Base-by-base conservation (phyloP, 495 filamentous ascomycete species). In the Penicillium paxilli region DNA sequence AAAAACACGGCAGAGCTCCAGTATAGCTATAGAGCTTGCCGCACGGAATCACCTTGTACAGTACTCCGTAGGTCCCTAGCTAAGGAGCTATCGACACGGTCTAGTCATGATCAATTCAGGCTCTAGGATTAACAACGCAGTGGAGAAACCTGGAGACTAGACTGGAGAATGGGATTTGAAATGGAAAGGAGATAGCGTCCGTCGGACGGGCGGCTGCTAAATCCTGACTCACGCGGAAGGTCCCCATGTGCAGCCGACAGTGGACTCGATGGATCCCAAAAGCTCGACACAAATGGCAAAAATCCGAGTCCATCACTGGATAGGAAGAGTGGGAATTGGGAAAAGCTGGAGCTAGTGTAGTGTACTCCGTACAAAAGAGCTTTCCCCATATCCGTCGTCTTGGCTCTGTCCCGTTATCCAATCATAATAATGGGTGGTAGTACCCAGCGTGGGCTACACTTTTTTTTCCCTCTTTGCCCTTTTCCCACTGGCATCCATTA, bases 161-260 rank as follows among this genome's bases (percentile, higher is more conserved):
- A 17, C 14, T 24, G 35, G 40, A 54, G 45, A 53, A 26, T 47
- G 51, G n/a, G 30, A 14, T 10, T 32, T n/a, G n/a, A n/a, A 32
- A 10, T 10, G 30, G n/a, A 14, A 11, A 28, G 52, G 61, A 64
- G 49, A 58, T 66, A 60, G 61, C 56, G 59, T 41, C 51, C 51
- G 47, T 30, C 53, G 59, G 60, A 52, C 54, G 57, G 63, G 55
- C 61, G 54, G 61, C 49, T 62, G 41, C 61, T 67, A 62, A 61
- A 50, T 50, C 44, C 35, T 45, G 30, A 54, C 41, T 42, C 37
- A 47, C 60, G 60, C 55, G 58, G 58, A 66, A 62, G 57, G 49
- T 54, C 57, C 50, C 49, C 52, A 47, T 50, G 26, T 14, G 44
- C 47, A 57, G 51, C 58, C 51, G 54, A 59, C 47, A 14, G 8